A percentile compares a stretch with the other conserved stretches of the same genome.
These are phyloP conservation scores for Oryza brachyantha DNA, from an alignment of 176 grass and related monocot species.

Conservation along the genomic window DNA sequence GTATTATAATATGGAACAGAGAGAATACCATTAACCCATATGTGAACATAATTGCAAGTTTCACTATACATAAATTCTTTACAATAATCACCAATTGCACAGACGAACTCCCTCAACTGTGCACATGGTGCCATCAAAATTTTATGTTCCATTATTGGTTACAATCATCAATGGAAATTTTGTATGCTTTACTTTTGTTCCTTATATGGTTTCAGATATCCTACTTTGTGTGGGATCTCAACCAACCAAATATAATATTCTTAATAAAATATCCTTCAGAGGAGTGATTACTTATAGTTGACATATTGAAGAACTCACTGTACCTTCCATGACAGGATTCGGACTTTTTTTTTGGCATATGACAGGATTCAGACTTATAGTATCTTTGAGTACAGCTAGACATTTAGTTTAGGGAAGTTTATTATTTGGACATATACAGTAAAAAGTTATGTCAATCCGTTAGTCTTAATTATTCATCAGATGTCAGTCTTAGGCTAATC, in stretches of 20 bases:
- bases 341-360: too few species aligned
- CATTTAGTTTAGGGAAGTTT: constrained; percentile 1
- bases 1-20: too few species aligned
- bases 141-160: background rate
- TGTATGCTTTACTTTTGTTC: background rate
- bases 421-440: background rate
- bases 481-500: background rate
- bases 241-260: background rate
- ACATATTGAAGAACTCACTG: background rate
- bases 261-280: background rate
- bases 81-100: background rate
- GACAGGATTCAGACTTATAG: background rate
- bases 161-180: background rate
- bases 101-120: background rate
- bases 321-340: background rate
- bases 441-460: background rate
- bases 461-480: background rate
- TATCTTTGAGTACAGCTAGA: background rate
- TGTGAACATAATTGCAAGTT: background rate
- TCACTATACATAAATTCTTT: background rate
- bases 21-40: too few species aligned
- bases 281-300: background rate
- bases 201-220: background rate
- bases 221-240: background rate
- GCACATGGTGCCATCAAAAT: too few species aligned